Conservation (phyloP, 2,329 filamentous ascomycete species). For the Parascedosporium putredinis region DNA sequence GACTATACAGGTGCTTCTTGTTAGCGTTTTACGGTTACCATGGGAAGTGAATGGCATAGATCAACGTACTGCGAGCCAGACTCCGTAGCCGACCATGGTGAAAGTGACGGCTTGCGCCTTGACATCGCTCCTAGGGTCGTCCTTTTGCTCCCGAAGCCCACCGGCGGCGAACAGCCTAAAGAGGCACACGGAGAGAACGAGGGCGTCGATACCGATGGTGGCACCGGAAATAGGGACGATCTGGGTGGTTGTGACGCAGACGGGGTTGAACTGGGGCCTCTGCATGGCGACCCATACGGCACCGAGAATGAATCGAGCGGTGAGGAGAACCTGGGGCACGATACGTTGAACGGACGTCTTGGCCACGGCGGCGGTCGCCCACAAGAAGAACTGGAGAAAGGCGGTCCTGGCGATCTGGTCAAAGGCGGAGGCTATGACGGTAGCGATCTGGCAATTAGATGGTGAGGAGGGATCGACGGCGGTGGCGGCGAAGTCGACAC, state of each 20-base stretch:
- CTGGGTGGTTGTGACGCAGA: constrained; percentile 39
- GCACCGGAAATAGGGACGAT: constrained; percentile 33
- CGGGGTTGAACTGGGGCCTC: constrained; percentile 37
- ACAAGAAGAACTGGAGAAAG: constrained; percentile 43
- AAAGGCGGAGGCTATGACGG: constrained; percentile 42
- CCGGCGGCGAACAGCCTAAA: constrained; percentile 29
- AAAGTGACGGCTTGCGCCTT: constrained; percentile 31
- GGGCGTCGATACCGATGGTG: constrained; percentile 32
- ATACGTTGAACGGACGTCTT: constrained; percentile 26
- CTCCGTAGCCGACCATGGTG: constrained; percentile 31
- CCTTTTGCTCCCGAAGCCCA: constrained; percentile 21
- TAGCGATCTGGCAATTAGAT: constrained; percentile 38
- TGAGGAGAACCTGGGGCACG: constrained; percentile 35
- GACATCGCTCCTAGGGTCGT: constrained; percentile 16
- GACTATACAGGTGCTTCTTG: constrained; percentile 24
- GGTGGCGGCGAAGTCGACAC: constrained; percentile 38
- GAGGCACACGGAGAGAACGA: constrained; percentile 32
- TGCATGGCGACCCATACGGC: constrained; percentile 45
- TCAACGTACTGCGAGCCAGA: constrained; percentile 46
- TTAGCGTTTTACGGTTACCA: background rate
- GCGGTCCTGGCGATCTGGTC: constrained; percentile 46
- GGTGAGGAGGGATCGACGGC: constrained; percentile 32
- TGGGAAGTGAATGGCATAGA: background rate
- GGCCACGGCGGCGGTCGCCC: constrained; percentile 33
- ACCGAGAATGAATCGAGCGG: constrained; percentile 40